Evolutionary conservation across 495 filamentous ascomycete species (phyloP).

Genomic region (Annulohypoxylon nitens): DNA sequence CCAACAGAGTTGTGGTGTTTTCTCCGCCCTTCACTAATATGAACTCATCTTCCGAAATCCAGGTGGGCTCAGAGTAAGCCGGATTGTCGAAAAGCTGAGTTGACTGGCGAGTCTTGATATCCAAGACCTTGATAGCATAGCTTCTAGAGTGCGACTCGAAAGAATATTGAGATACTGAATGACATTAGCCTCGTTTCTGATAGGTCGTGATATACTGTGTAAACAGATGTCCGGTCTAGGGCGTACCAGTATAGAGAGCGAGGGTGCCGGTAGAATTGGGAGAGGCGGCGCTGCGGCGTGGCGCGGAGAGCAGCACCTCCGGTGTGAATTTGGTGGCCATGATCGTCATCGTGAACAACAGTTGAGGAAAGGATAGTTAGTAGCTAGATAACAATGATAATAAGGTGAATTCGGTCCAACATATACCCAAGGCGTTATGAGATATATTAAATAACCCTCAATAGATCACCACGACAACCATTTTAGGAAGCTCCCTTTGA

Average conservation of each 20-base stretch:
- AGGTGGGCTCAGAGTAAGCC: slow-evolving; percentile 76
- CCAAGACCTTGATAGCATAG: slow-evolving; percentile 79
- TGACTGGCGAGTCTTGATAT: slow-evolving; percentile 76
- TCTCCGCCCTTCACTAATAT: slow-evolving; percentile 74
- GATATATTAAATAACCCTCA: not conserved
- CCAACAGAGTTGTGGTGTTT: slow-evolving; percentile 69
- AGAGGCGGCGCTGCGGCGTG: slow-evolving; percentile 79
- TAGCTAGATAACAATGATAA: not conserved
- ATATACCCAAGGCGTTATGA: not conserved
- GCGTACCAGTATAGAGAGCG: slow-evolving; percentile 73
- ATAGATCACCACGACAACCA: slow-evolving; percentile 8
- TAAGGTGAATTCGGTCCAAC: not conserved
- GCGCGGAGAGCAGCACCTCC: slow-evolving; percentile 86
- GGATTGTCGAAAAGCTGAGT: slow-evolving; percentile 73
- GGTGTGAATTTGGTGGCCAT: slow-evolving; percentile 79
- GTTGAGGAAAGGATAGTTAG: not conserved
- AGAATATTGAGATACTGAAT: slow-evolving; percentile 75
- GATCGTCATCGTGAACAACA: slow-evolving; percentile 68
- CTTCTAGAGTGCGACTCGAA: slow-evolving; percentile 84
- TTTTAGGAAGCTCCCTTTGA: slow-evolving; percentile 17
- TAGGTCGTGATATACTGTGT: not conserved
- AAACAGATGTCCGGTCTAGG: not conserved
- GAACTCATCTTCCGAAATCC: slow-evolving; percentile 77
- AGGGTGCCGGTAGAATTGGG: slow-evolving; percentile 79
- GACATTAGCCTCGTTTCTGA: slow-evolving; percentile 19